Evolutionary conservation across 2,329 filamentous ascomycete genomes (phyloP), one percentile per base, ranked within the genome.

Genomic region (Parafenestella ontariensis): DNA sequence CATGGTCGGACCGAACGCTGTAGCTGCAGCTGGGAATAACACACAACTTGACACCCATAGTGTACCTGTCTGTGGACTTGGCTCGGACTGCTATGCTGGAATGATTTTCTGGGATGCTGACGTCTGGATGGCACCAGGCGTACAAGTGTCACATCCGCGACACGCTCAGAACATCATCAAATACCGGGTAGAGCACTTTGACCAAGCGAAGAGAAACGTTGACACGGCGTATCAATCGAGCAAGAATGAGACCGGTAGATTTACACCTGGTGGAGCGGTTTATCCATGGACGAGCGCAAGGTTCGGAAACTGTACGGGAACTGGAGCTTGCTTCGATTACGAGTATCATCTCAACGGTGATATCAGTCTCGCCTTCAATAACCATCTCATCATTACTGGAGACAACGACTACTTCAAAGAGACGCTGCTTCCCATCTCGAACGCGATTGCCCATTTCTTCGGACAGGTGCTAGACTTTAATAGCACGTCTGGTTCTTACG

Each of bases 311-410:
- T 90, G 88, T 64, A 90, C 88, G 5, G 78, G 72, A 1, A 80
- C 77, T n/a, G 80, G 79, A 6, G 78, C 80, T 17, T 90, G 88
- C 70, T 88, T 87, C 62, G 87, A 90, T 70, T 90, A 90, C 60
- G 82, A 90, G 68, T 91, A 90, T 63, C 88, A 90, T 69, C 64
- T 90, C 33, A 90, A 90, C 62, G 86, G 87, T 7, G 88, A 90
- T 61, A 89, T 90, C 61, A 86, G 84, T 0, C 76, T 89, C 26
- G 80, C 85, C 1, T 77, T 88, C 54, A 80, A 84, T 62, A 87
- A 88, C 48, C 84, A 88, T 55, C 86, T 82, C 76, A 78, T 84
- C 15, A 80, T 82, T 1, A 87, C 83, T 42, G 87, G 86, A 15
- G 84, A 89, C 65, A 81, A 78, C 1, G 66, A 79, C 1, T 81